Evolutionary conservation across 1,284 basidiomycete genomes (phyloP).

Genomic region (Cyathus olla): DNA sequence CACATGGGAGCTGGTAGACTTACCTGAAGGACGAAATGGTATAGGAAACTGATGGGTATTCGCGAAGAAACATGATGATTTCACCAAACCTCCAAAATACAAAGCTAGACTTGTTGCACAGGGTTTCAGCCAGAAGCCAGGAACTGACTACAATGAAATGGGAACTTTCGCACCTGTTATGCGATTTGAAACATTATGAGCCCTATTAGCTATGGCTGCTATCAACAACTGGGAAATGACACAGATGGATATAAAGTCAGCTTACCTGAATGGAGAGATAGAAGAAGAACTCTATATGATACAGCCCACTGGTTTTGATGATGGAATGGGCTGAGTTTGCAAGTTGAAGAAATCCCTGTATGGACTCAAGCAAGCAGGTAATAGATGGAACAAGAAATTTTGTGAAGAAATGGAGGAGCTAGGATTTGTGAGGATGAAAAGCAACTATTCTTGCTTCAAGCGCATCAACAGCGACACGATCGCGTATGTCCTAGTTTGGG

Average conservation of each 20-base stretch:
- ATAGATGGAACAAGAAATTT: constrained; percentile 35
- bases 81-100: constrained; percentile 19
- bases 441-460: constrained; percentile 14
- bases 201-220: constrained; percentile 42
- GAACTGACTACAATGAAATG: constrained; percentile 39
- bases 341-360: constrained; percentile 29
- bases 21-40: constrained; percentile 18
- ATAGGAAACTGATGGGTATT: constrained; percentile 32
- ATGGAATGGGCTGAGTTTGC: constrained; percentile 21
- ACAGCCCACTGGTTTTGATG: constrained; percentile 33
- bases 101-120: constrained; percentile 31
- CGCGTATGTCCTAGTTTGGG: constrained; percentile 17
- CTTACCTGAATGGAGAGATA: too few relatives aligned
- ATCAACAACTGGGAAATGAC: constrained; percentile 11
- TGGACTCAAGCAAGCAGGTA: constrained; percentile 40
- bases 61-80: constrained; percentile 15
- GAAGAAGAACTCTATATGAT: too few relatives aligned
- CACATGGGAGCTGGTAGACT: constrained; percentile 23
- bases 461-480: background rate
- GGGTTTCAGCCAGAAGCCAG: constrained; percentile 29
- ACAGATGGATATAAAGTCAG: too few relatives aligned
- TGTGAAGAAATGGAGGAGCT: constrained; percentile 11
- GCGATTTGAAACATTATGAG: constrained; percentile 34
- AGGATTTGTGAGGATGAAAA: constrained; percentile 10
- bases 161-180: constrained; percentile 49